phyloP scores from a whole-genome alignment of 495 filamentous ascomycete species.

The Xylaria bambusicola region DNA sequence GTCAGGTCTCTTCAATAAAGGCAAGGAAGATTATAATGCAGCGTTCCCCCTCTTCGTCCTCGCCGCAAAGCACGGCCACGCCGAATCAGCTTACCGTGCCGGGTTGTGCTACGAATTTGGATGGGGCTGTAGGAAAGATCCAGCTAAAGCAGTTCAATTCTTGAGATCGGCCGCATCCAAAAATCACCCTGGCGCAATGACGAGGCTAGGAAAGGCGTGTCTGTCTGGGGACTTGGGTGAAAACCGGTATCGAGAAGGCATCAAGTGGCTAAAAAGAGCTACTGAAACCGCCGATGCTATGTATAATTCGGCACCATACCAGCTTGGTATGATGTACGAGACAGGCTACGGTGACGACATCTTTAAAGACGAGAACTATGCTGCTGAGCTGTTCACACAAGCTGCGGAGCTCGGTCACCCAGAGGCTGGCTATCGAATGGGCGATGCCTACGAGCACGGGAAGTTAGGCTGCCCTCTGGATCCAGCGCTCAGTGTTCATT shows the following conservation, averaged over 20 bases:
- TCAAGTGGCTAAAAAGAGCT: constrained; percentile 96
- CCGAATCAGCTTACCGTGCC: constrained; percentile 91
- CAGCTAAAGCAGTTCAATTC: constrained; percentile 88
- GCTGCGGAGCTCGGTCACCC: constrained; percentile 88
- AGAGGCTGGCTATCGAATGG: constrained; percentile 81
- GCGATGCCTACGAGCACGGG: constrained; percentile 97
- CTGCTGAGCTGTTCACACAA: constrained; percentile 91
- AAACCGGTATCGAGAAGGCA: constrained; percentile 83
- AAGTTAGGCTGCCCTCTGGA: constrained; percentile 84
- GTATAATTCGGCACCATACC: constrained; percentile 91
- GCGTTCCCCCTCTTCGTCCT: constrained; percentile 91
- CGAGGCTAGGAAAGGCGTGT: constrained; percentile 87
- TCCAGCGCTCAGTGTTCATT: constrained; percentile 92
- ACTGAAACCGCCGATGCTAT: constrained; percentile 84
- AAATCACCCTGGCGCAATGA: constrained; percentile 92
- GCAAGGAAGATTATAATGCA: constrained; percentile 83
- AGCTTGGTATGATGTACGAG: constrained; percentile 84
- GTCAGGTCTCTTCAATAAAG: constrained; percentile 92
- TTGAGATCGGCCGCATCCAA: constrained; percentile 88
- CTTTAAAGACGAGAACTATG: constrained; percentile 85
- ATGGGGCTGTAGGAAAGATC: constrained; percentile 90
- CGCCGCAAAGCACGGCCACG: constrained; percentile 95
- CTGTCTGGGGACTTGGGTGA: constrained; percentile 84
- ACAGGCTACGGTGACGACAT: constrained; percentile 89
- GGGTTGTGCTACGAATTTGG: constrained; percentile 97